Conservation (phyloP, 2,329 filamentous ascomycete species). For the Xylaria sp. region DNA sequence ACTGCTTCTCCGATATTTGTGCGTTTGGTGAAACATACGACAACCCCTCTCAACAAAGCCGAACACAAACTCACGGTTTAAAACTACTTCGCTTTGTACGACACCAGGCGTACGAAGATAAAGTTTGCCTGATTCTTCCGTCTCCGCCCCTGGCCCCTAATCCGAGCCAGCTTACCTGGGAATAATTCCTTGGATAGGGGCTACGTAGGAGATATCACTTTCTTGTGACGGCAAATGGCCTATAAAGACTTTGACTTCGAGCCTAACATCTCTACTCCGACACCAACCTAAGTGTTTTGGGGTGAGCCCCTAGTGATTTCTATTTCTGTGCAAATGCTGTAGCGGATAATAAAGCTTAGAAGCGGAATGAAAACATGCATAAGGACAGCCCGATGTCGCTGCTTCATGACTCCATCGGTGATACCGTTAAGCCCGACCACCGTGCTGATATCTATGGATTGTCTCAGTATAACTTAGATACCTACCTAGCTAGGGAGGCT, state of each 20-base stretch:
- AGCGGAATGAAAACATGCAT: constrained; percentile 6
- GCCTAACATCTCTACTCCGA: background rate
- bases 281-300: background rate
- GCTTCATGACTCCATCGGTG: constrained; percentile 13
- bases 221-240: background rate
- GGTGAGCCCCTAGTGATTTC: background rate
- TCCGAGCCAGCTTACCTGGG: constrained; percentile 9
- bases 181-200: background rate
- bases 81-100: background rate
- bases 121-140: background rate
- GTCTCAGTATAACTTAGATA: too few species aligned
- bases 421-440: background rate
- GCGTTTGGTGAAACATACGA: background rate
- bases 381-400: constrained; percentile 25
- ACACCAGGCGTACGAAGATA: background rate
- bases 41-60: background rate
- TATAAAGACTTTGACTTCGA: background rate
- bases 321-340: background rate
- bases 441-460: too few species aligned
- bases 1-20: background rate
- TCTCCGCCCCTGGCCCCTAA: background rate
- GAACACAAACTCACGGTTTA: background rate
- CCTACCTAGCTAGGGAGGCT: too few species aligned
- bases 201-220: background rate
- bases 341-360: background rate